Percentiles rank a stretch among this genome's conserved stretches.
phyloP scores from a whole-genome alignment of 106 monocot genomes.

The Phalaenopsis equestris region DNA sequence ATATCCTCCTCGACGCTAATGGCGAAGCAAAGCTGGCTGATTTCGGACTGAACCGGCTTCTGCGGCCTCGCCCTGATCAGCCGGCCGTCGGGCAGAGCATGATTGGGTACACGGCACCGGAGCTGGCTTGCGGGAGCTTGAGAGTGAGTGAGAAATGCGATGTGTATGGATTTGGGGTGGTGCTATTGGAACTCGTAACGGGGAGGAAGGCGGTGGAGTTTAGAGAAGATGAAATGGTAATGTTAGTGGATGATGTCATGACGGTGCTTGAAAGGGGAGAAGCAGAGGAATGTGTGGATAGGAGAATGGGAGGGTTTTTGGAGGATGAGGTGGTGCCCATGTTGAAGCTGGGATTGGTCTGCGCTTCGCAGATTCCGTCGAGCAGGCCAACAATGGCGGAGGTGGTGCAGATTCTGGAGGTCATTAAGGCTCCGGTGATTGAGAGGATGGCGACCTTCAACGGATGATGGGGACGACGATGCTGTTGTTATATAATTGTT shows the following conservation, averaged over 20 bases:
- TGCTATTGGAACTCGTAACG: conserved; percentile 81
- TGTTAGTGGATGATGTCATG: conserved; percentile 66
- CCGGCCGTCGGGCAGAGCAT: conserved; percentile 29
- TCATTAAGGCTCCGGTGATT: conserved; percentile 64
- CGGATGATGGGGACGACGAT: not conserved
- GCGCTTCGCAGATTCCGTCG: conserved; percentile 88
- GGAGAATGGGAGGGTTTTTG: conserved; percentile 55
- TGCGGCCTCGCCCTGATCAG: conserved; percentile 17
- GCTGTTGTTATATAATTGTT: not conserved
- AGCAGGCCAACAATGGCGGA: conserved; percentile 93
- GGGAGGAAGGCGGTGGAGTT: conserved; percentile 66
- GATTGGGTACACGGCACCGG: conserved; percentile 79
- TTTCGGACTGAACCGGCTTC: conserved; percentile 66
- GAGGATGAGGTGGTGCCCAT: conserved; percentile 96
- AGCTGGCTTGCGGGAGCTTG: conserved; percentile 70
- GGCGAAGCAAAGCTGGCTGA: conserved; percentile 52
- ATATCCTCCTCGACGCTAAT: conserved; percentile 58
- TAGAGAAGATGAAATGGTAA: conserved; percentile 67
- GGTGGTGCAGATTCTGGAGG: conserved; percentile 91
- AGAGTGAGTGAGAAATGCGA: conserved; percentile 82
- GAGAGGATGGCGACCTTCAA: not conserved
- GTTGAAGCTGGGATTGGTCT: conserved; percentile 83
- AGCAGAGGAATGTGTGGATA: conserved; percentile 58
- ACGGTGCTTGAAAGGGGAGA: conserved; percentile 54
- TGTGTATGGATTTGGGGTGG: conserved; percentile 72